Conservation (phyloP, 2,329 filamentous ascomycete genomes). For the Beauveria medogensis region DNA sequence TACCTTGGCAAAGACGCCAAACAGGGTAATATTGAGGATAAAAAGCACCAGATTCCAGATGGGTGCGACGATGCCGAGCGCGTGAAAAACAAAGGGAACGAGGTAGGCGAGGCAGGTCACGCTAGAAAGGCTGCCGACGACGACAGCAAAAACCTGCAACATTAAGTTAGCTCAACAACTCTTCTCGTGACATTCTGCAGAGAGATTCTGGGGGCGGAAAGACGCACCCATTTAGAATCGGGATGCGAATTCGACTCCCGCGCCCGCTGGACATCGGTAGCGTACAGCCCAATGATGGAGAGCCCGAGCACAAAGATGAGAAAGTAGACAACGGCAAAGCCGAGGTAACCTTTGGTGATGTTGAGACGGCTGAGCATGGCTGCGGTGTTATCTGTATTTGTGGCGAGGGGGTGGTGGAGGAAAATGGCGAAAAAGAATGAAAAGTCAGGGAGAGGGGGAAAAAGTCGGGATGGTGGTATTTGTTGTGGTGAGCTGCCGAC, state of each 20-base stretch:
- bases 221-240: conserved; percentile 62
- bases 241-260: conserved; percentile 39
- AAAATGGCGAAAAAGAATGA: not conserved
- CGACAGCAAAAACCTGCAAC: conserved; percentile 59
- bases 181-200: too few species aligned
- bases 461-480: not conserved
- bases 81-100: conserved; percentile 50
- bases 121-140: conserved; percentile 58
- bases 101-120: conserved; percentile 58
- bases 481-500: not conserved
- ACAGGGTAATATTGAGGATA: conserved; percentile 72
- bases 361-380: conserved; percentile 38
- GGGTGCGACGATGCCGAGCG: conserved; percentile 43
- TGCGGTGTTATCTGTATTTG: not conserved
- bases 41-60: conserved; percentile 65
- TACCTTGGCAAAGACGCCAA: conserved; percentile 71
- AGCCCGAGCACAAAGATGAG: conserved; percentile 70
- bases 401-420: not conserved
- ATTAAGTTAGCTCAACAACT: not conserved
- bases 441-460: not conserved
- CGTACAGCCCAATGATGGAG: conserved; percentile 72
- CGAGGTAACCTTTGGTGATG: conserved; percentile 39
- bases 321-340: conserved; percentile 59
- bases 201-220: not conserved
- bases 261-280: conserved; percentile 54